A percentile compares a stretch with the other conserved stretches of the same genome.
phyloP scores from a whole-genome alignment of 345 rosid species.

The Rhodamnia rubescens region DNA sequence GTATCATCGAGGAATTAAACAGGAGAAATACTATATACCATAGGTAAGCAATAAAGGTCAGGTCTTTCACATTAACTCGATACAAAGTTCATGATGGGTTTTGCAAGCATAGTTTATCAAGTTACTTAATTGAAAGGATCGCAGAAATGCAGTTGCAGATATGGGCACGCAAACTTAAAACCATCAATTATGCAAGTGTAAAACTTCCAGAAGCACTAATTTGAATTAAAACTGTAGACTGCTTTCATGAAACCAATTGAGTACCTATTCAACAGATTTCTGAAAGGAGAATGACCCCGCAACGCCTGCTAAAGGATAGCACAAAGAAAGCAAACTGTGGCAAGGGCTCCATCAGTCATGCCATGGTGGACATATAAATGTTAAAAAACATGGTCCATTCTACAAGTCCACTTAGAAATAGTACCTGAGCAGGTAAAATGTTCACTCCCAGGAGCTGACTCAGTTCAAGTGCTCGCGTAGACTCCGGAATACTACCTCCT shows the following conservation, averaged over 20 bases:
- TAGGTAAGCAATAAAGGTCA: not conserved
- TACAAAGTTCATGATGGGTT: not conserved
- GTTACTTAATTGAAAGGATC: not conserved
- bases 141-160: not conserved
- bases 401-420: not conserved
- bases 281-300: slow-evolving; percentile 74
- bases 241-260: not conserved
- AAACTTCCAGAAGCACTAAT: not conserved
- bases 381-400: not conserved
- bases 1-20: not conserved
- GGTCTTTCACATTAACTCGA: not conserved
- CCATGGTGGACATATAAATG: not conserved
- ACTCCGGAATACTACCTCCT: slow-evolving; percentile 84
- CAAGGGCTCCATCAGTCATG: not conserved
- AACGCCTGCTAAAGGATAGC: slow-evolving; percentile 37
- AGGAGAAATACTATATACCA: not conserved
- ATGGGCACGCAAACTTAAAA: not conserved
- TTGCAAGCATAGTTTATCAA: not conserved
- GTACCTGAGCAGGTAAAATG: slow-evolving; percentile 56
- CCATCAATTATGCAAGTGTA: not conserved
- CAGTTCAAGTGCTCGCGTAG: slow-evolving; percentile 58
- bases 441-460: slow-evolving; percentile 44
- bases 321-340: not conserved
- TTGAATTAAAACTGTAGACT: not conserved
- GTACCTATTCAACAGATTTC: slow-evolving; percentile 47